Percentiles rank a stretch among this genome's conserved stretches.
Conservation (phyloP, 2,329 filamentous ascomycete species). For the Fusarium aywerte region DNA sequence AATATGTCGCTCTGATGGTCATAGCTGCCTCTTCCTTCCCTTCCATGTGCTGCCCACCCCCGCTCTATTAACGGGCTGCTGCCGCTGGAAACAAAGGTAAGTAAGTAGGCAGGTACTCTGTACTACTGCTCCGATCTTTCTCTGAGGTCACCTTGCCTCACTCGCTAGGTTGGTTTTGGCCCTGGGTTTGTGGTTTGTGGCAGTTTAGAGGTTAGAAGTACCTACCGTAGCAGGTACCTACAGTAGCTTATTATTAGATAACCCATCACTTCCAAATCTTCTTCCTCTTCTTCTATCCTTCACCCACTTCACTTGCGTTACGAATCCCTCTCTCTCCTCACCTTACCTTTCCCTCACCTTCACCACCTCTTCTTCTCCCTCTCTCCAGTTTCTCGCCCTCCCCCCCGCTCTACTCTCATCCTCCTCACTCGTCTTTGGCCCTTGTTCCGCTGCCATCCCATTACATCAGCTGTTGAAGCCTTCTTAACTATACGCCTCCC, state of each 20-base stretch:
- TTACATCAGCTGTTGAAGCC: conserved; percentile 34
- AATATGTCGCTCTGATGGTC: conserved; percentile 2
- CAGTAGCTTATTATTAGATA: conserved; percentile 7
- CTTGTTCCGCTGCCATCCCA: conserved; percentile 35
- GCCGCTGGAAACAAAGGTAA: conserved; percentile 19
- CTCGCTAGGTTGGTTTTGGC: conserved; percentile 27
- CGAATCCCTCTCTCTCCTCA: conserved; percentile 45
- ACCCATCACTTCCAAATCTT: conserved; percentile 34
- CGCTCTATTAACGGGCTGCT: conserved; percentile 9
- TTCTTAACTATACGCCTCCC: conserved; percentile 40
- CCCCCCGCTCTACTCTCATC: conserved; percentile 44
- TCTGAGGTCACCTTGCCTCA: conserved; percentile 9
- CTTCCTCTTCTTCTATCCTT: conserved; percentile 35
- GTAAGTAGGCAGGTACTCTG: conserved; percentile 26
- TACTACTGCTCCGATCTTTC: conserved; percentile 14
- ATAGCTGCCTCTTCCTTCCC: conserved; percentile 31
- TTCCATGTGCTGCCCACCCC: conserved; percentile 30
- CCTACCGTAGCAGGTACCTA: conserved; percentile 1
- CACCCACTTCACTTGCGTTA: conserved; percentile 45
- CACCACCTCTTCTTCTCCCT: conserved; percentile 36
- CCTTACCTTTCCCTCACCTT: conserved; percentile 47
- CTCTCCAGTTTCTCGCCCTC: conserved; percentile 34
- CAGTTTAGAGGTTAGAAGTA: conserved; percentile 1
- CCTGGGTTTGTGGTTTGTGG: conserved; percentile 13
- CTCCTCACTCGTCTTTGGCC: conserved; percentile 36